Evolutionary conservation across 208 protist genomes (phyloP), one percentile per base, ranked within the genome.

Genomic region (Balamuthia mandrillaris): DNA sequence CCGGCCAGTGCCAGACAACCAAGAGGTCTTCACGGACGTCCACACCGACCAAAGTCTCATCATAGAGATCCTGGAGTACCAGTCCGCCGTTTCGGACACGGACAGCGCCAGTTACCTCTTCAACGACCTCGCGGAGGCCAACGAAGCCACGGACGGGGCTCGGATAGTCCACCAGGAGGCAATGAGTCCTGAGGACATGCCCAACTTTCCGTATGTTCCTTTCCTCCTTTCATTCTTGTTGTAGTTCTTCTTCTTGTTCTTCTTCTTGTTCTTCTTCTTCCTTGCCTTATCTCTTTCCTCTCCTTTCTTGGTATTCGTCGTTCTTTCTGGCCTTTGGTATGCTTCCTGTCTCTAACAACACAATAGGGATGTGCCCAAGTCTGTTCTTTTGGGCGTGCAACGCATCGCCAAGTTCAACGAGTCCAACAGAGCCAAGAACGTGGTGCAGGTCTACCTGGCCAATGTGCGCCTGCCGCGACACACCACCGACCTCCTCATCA

Each of bases 31-130:
- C n/a, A 70, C 75, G 1, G 88, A 90, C 66, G 84, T 88, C 16
- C 78, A 84, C 45, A 86, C 88, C 12, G 87, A 90, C 66, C 88
- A 90, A 52, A 89, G 84, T 39, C 41, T 90, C 18, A 90, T 90
- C 56, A 56, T 90, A 27, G 88, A 90, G 58, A 56, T 89, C 16
- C 65, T 90, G n/a, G 88, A 88, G 12, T 39, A 52, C 72, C 47
- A 88, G 65, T 33, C 24, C 7, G 58, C 45, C 31, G 56, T 86
- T 2, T 0, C 47, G 4, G 52, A 88, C 51, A 14, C 45, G 3
- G 1, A 88, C n/a, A 72, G 65, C 4, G 54, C 54, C 5, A 0
- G 18, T 47, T 85, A 68, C 44, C 86, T 86, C 31, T 88, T 86
- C 37, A 37, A 81, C 21, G 45, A 70, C 0, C 42, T 88, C 0